Percentiles rank a stretch among this genome's conserved stretches.
Evolutionary conservation across 2,329 filamentous ascomycete genomes (phyloP).

Genomic region (Pyricularia grisea): DNA sequence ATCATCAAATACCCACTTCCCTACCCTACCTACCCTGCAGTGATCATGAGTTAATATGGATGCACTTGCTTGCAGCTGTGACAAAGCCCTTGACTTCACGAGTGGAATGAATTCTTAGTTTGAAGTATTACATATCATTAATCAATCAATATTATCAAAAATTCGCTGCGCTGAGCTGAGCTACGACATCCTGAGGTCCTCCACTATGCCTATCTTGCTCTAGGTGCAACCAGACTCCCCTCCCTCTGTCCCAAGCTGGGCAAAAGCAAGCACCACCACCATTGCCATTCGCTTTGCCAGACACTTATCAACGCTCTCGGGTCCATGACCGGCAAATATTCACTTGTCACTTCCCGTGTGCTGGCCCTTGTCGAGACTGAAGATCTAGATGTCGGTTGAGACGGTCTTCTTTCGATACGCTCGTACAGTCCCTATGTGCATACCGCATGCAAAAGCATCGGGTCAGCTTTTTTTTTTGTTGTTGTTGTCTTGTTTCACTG

Average conservation of each 20-base stretch:
- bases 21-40: too few relatives aligned
- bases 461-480: neutral
- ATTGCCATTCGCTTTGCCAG: neutral
- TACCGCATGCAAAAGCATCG: neutral
- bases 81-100: neutral
- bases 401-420: neutral
- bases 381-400: neutral
- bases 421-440: neutral
- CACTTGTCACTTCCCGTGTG: neutral
- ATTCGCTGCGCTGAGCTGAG: neutral
- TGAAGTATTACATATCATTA: neutral
- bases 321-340: neutral
- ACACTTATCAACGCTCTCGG: neutral
- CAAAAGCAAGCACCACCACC: neutral
- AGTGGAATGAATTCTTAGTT: too few relatives aligned
- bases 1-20: too few relatives aligned
- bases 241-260: neutral
- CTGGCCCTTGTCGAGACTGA: neutral
- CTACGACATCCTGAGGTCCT: too few relatives aligned
- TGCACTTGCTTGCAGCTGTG: too few relatives aligned
- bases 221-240: neutral
- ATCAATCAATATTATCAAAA: neutral
- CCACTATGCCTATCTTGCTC: neutral
- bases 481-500: neutral
- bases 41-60: too few relatives aligned